Base-by-base conservation (phyloP, 441 rosid species). In the Adansonia gregorii region DNA sequence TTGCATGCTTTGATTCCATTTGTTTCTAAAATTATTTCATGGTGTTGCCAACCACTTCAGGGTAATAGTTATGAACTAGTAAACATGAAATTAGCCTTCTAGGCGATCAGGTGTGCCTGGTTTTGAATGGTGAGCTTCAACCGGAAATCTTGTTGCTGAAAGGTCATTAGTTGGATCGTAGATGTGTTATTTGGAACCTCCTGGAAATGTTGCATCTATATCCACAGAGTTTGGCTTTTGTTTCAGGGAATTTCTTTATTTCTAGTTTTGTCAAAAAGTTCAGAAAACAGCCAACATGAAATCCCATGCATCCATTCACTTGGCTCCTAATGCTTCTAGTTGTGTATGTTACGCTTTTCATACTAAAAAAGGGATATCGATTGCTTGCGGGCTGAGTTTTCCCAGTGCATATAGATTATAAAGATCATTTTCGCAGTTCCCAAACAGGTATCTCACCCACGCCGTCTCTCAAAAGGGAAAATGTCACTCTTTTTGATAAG, bases 401-500 rank as follows among this genome's bases (percentile, higher is more conserved):
- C 54, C 54, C 63, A 61, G 19, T 56, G 12, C 64, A 76, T 65
- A 59, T 70, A 27, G 27, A 22, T 24, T 59, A 10, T 20, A 27
- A 6, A 61, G 65, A 56, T 35, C 60, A 52, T 49, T 66, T 27
- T 66, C 79, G 54, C 77, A 72, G 63, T 73, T 35, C 46, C 55
- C 60, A 59, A 27, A 49, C 8, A 11, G 65, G 9, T 58, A 3
- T 39, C 49, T 79, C 83, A 61, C 67, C 75, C 80, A 31, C 39
- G 39, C 67, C 65, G 75, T 14, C 49, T 73, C 46, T 14, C 43
- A 19, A 3, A 3, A 12, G 5, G 61, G 61, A 79, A 77, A 14
- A 89, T 86, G 93, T 59, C 93, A 79, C 69, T 35, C 61, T 58
- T 83, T 60, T 77, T 80, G 85, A 81, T 59, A 79, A 84, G 82